phyloP scores from a whole-genome alignment of 495 filamentous ascomycete genomes.

The Neurospora cerealis region DNA sequence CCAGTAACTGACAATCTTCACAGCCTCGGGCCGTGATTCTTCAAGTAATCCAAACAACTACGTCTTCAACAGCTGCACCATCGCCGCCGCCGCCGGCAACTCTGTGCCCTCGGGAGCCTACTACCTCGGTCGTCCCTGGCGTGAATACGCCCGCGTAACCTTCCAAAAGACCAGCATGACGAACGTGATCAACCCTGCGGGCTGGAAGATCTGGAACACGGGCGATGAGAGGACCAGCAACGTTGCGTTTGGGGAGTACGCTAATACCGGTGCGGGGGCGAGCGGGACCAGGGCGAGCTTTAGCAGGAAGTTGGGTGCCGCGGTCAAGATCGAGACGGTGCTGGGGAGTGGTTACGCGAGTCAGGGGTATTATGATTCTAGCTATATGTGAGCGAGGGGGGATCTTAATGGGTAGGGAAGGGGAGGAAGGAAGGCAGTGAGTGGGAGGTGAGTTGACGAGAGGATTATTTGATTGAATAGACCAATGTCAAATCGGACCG shows the following conservation, averaged over 20 bases:
- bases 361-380: constrained; percentile 17
- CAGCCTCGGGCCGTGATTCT: constrained; percentile 47
- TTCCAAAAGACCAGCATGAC: constrained; percentile 49
- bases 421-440: not conserved
- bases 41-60: constrained; percentile 45
- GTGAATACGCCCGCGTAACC: constrained; percentile 48
- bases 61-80: constrained; percentile 48
- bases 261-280: constrained; percentile 48
- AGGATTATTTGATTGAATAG: not conserved
- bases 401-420: not conserved
- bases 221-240: constrained; percentile 38
- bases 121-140: constrained; percentile 61
- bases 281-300: constrained; percentile 50
- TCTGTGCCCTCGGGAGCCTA: constrained; percentile 39
- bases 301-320: constrained; percentile 30
- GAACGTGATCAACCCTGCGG: constrained; percentile 48
- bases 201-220: constrained; percentile 50
- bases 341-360: constrained; percentile 40
- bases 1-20: not conserved
- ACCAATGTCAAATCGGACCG: too few relatives aligned
- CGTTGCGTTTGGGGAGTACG: constrained; percentile 50
- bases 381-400: constrained; percentile 9
- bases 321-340: constrained; percentile 38
- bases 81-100: constrained; percentile 37
- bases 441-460: not conserved